Base-by-base conservation (phyloP, 2,329 filamentous ascomycete species). In the Apiospora koreana region DNA sequence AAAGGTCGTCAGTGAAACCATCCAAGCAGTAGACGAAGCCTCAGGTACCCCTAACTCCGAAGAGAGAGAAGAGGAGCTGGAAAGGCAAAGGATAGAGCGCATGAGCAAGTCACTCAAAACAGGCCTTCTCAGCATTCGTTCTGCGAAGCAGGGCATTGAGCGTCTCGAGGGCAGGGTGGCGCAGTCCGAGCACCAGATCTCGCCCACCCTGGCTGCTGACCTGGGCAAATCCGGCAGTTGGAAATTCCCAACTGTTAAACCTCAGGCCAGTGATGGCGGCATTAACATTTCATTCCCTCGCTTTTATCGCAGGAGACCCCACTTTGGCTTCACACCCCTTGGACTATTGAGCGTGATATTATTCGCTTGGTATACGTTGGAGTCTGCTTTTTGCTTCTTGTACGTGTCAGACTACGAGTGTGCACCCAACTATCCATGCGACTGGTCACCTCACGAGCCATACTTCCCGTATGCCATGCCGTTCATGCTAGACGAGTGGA, bases 401-500 rank as follows among this genome's bases (percentile, higher is more conserved):
- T 91, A 86, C 79, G 90, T 87, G 75, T 85, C 85, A 21, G 87
- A 88, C 1, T 82, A 78, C 50, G 67, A 82, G 42, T 90, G 88
- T 73, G 82, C 82, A 16, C 77, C 79, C 65, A 68, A 77, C 71
- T 65, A 80, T 48, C 82, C 83, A 1, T 90, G 88, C 76, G 81
- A 84, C 45, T 91, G 87, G 87, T 86, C 85, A 38, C 83, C 84
- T 14, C 83, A 87, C 64, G 89, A 91, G 76, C 89, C 89, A 0
- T 84, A 85, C 35, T 91, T 89, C 78, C 89, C 88, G n/a, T 83
- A 82, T 48, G 87, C 88, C 1, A 82, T 91, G 64, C 89, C 89
- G 3, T 85, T 89, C 70, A 91, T 91, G 80, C 75, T 91, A 16
- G 89, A 91, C 76, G 84, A 91, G 74, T 91, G 88, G 88, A 76